Percentiles rank a stretch among this genome's conserved stretches.
Evolutionary conservation across 768 basidiomycete species (phyloP).

Genomic region (Boletus sp.): DNA sequence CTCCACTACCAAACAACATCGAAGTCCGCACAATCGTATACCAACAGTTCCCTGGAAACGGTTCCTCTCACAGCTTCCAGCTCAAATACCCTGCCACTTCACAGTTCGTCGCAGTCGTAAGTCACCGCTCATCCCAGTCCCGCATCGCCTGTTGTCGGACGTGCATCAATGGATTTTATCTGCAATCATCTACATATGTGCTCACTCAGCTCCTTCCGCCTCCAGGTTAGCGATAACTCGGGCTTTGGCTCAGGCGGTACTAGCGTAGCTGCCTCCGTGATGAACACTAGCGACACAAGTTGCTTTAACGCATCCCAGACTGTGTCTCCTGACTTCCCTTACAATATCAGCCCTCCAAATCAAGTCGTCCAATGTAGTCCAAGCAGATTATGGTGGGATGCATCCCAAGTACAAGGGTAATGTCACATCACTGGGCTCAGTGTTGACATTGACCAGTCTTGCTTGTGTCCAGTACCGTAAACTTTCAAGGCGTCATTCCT

Average conservation of each 20-base stretch:
- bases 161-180: not conserved
- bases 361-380: constrained; percentile 62
- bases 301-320: constrained; percentile 54
- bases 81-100: constrained; percentile 65
- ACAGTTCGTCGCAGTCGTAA: constrained; percentile 73
- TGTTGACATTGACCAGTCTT: not conserved
- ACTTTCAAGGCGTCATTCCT: constrained; percentile 71
- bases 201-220: not conserved
- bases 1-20: constrained; percentile 54
- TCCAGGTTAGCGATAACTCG: constrained; percentile 54
- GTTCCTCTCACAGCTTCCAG: constrained; percentile 45
- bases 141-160: not conserved
- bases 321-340: constrained; percentile 54
- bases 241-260: constrained; percentile 76
- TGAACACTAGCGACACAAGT: constrained; percentile 44
- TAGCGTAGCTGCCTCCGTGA: constrained; percentile 59
- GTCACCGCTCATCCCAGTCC: constrained; percentile 28
- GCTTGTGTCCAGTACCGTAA: constrained; percentile 42
- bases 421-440: constrained; percentile 8
- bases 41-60: constrained; percentile 45
- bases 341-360: constrained; percentile 57
- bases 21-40: constrained; percentile 64
- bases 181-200: not conserved
- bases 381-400: constrained; percentile 67
- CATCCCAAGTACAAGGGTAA: constrained; percentile 51